Evolutionary conservation across 2,329 filamentous ascomycete species (phyloP).

Genomic region (Fragosphaeria purpurea): DNA sequence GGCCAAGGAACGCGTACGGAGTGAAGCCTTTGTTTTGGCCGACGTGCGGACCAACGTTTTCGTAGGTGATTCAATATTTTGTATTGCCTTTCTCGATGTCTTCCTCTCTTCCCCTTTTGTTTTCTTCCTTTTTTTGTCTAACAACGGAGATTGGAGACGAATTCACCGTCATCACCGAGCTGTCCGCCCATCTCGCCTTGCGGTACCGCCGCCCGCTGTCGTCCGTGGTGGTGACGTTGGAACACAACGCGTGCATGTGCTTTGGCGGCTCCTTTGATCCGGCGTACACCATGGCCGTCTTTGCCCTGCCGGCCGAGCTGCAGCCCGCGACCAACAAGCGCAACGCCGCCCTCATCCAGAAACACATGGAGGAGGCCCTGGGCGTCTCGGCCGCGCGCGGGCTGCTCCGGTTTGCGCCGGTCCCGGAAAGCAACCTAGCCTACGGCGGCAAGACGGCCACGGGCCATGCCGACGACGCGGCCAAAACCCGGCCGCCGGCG

Average conservation of each 20-base stretch:
- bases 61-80: constrained; percentile 28
- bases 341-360: constrained; percentile 67
- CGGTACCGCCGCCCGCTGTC: constrained; percentile 66
- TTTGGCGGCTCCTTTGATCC: constrained; percentile 68
- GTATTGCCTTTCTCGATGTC: constrained; percentile 7
- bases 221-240: constrained; percentile 65
- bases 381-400: constrained; percentile 58
- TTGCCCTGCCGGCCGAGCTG: constrained; percentile 57
- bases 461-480: constrained; percentile 54
- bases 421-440: constrained; percentile 62
- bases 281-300: constrained; percentile 68
- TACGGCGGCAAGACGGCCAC: constrained; percentile 60
- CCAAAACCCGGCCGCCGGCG: constrained; percentile 9
- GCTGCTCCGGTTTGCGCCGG: constrained; percentile 60
- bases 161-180: constrained; percentile 60
- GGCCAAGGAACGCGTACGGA: constrained; percentile 35
- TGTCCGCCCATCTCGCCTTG: constrained; percentile 62
- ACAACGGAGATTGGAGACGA: constrained; percentile 54
- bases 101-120: background rate
- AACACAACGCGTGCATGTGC: constrained; percentile 64
- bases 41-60: constrained; percentile 56
- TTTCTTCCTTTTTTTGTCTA: constrained; percentile 21
- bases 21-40: constrained; percentile 49
- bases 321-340: constrained; percentile 69
- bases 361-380: constrained; percentile 61